These are phyloP conservation scores for Sporodiniella umbellata DNA, from an alignment of 371 early-diverging fungal species.

Conservation along the genomic window DNA sequence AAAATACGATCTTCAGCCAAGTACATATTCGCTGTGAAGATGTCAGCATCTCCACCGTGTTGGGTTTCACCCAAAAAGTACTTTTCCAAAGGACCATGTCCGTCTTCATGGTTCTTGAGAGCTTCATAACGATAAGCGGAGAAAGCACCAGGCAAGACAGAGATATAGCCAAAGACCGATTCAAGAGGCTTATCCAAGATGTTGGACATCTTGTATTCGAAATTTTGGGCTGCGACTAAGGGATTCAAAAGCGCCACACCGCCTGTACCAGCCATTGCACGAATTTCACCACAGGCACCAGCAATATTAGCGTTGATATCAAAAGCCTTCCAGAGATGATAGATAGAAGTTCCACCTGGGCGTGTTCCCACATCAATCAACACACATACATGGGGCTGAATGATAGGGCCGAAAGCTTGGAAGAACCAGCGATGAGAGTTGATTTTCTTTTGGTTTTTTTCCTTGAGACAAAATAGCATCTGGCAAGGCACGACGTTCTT, in stretches of 20 bases:
- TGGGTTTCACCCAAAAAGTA: constrained; percentile 94
- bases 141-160: constrained; percentile 96
- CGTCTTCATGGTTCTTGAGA: constrained; percentile 66
- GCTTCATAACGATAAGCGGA: constrained; percentile 93
- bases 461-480: constrained; percentile 91
- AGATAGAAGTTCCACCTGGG: constrained; percentile 83
- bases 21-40: constrained; percentile 75
- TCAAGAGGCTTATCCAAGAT: constrained; percentile 97
- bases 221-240: constrained; percentile 90
- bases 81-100: constrained; percentile 76
- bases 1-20: constrained; percentile 86
- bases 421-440: constrained; percentile 98
- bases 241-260: constrained; percentile 74
- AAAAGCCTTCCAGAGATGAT: constrained; percentile 92
- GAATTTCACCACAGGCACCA: constrained; percentile 96
- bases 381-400: constrained; percentile 89
- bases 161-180: constrained; percentile 95
- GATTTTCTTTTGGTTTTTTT: constrained; percentile 89
- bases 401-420: constrained; percentile 85
- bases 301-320: constrained; percentile 82
- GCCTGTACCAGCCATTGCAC: constrained; percentile 77
- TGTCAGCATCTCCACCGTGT: constrained; percentile 70
- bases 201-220: constrained; percentile 96
- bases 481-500: constrained; percentile 85
- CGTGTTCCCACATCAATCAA: constrained; percentile 94